Evolutionary conservation across 352 stramenopile species (phyloP), one percentile per base, ranked within the genome.

Genomic region (Globisporangium splendens): DNA sequence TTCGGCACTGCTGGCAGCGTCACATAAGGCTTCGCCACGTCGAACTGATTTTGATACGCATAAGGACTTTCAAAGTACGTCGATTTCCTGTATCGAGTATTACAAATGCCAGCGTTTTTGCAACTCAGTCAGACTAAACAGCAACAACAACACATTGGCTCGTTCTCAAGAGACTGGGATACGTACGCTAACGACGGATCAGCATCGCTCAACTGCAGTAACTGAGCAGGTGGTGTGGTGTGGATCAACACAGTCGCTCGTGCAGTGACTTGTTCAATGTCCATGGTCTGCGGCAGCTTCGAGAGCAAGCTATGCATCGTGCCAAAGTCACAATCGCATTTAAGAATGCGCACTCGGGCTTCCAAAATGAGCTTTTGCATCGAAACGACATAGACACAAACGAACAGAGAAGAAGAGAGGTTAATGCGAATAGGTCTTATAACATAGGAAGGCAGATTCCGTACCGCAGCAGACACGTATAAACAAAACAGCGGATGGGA

Each of bases 81-180:
- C 96, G 62, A 99, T 83, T 53, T 97, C 84, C 39, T 84, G 72
- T 13, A 94, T 76, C 56, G 99, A 86, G 24, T 93, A 86, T 62
- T 98, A 97, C 14, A 99, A n/a, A 91, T 35, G 28, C 5, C 14
- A 99, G 77, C 89, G 65, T 98, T 86, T 33, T 86, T 74, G 0
- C 98, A 86, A 14, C 91, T 78, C 24, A 98, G 62, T 5, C 67
- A 67, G 14, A 22, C 96, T 96, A 75, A 99, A 99, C 11, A 99
- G 76, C 33, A 99, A 73, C 53, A 99, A 72, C 8, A 11, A 33
- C 2, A 15, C 8, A 8, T 41, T 1, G 21, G 12, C 13, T 50
- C 31, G 18, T 20, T 50, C 21, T 21, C 11, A 52, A 31, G 8
- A 22, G 1, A 42, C 21, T 17, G 24, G 5, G 3, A 31, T 33